phyloP scores from a whole-genome alignment of 345 rosid species.

The Pugionium dolabratum region DNA sequence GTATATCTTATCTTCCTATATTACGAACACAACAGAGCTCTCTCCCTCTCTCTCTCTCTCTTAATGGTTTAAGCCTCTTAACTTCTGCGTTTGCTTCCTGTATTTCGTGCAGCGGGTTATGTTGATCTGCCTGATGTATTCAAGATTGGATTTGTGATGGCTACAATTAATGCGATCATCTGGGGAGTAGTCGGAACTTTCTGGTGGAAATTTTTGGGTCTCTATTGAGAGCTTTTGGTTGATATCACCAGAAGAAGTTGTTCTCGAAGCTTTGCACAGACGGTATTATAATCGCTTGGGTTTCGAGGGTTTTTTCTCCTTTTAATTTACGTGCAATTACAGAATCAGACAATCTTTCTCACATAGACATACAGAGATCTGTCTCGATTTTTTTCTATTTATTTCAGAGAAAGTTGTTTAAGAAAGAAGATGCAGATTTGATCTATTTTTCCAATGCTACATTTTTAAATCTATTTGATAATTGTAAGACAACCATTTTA shows the following conservation, averaged over 20 bases:
- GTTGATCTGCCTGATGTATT: slow-evolving; percentile 78
- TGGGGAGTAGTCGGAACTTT: slow-evolving; percentile 83
- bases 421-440: slow-evolving; percentile 12
- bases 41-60: background rate
- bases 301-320: background rate
- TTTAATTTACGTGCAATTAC: slow-evolving; percentile 15
- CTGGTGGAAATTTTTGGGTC: slow-evolving; percentile 98
- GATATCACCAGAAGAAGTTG: background rate
- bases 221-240: slow-evolving; percentile 51
- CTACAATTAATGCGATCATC: slow-evolving; percentile 65
- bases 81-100: slow-evolving; percentile 72
- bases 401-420: background rate
- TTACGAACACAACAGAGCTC: background rate
- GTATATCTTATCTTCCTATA: slow-evolving; percentile 19
- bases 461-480: too few relatives aligned
- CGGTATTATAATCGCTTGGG: slow-evolving; percentile 10
- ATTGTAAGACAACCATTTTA: too few relatives aligned
- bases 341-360: slow-evolving; percentile 31
- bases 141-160: slow-evolving; percentile 80
- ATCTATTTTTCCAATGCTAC: too few relatives aligned
- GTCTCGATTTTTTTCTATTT: background rate
- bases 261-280: slow-evolving; percentile 22
- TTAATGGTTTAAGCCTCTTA: background rate
- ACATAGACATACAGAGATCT: slow-evolving; percentile 22
- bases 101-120: slow-evolving; percentile 71